These are phyloP conservation scores for Penicillium bovifimosum DNA, from an alignment of 495 filamentous ascomycete genomes.

Conservation along the genomic window DNA sequence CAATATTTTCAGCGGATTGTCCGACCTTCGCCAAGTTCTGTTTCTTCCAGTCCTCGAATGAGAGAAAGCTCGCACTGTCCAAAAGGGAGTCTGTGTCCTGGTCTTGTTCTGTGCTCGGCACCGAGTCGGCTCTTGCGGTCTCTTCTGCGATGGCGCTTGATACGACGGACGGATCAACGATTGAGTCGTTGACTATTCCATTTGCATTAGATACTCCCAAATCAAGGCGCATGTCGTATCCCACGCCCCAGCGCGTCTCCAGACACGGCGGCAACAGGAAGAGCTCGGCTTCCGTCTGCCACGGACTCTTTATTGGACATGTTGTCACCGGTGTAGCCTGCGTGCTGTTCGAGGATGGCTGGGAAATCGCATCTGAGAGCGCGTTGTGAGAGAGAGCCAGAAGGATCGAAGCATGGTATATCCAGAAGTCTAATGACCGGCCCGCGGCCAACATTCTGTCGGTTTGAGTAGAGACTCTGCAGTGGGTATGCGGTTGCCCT, in stretches of 20 bases:
- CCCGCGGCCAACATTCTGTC: slow-evolving; percentile 16
- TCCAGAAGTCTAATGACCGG: slow-evolving; percentile 10
- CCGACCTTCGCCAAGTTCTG: slow-evolving; percentile 84
- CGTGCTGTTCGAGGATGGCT: slow-evolving; percentile 4
- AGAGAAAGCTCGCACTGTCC: slow-evolving; percentile 82
- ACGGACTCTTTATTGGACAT: slow-evolving; percentile 11
- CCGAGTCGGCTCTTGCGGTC: slow-evolving; percentile 3
- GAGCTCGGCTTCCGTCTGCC: slow-evolving; percentile 18
- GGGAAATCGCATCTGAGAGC: slow-evolving; percentile 3
- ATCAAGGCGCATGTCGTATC: neutral
- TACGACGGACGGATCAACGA: neutral
- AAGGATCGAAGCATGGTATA: slow-evolving; percentile 4
- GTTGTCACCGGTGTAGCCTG: slow-evolving; percentile 1
- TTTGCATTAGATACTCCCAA: neutral
- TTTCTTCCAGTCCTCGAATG: slow-evolving; percentile 97
- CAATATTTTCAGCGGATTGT: slow-evolving; percentile 73
- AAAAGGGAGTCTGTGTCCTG: slow-evolving; percentile 63
- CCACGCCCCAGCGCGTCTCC: slow-evolving; percentile 13
- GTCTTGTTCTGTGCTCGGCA: slow-evolving; percentile 31
- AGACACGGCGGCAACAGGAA: slow-evolving; percentile 16
- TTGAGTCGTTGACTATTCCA: slow-evolving; percentile 3
- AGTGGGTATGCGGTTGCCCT: neutral
- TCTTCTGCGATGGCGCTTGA: slow-evolving; percentile 1
- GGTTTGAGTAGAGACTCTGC: neutral
- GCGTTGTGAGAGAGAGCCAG: slow-evolving; percentile 5